phyloP scores from a whole-genome alignment of 2,329 filamentous ascomycete species.

The Tolypocladium inflatum region DNA sequence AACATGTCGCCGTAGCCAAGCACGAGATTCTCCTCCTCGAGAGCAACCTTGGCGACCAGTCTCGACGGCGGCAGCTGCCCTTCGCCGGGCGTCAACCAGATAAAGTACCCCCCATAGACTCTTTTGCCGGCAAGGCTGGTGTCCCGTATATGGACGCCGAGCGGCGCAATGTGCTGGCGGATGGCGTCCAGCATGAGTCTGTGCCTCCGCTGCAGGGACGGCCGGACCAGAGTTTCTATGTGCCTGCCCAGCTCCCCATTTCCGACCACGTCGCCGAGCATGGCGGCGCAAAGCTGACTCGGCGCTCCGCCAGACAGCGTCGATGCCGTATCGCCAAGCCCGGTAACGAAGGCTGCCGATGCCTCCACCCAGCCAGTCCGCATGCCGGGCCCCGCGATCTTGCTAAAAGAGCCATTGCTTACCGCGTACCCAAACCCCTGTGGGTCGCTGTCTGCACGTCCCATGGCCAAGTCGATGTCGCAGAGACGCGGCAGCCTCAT shows the following conservation, averaged over 20 bases:
- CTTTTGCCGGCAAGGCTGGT: conserved; percentile 28
- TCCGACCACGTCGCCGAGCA: conserved; percentile 38
- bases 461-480: conserved; percentile 65
- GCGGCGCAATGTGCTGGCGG: conserved; percentile 46
- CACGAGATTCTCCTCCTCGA: conserved; percentile 54
- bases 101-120: conserved; percentile 72
- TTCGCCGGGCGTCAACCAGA: conserved; percentile 63
- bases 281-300: conserved; percentile 41
- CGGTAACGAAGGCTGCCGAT: conserved; percentile 42
- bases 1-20: conserved; percentile 64
- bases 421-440: conserved; percentile 64
- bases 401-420: conserved; percentile 86
- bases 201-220: conserved; percentile 36
- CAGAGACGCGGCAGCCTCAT: conserved; percentile 65
- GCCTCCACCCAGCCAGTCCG: conserved; percentile 85
- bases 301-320: conserved; percentile 50
- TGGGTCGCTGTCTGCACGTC: conserved; percentile 36
- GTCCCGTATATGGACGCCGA: conserved; percentile 42
- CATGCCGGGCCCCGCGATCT: conserved; percentile 72
- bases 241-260: conserved; percentile 34
- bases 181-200: conserved; percentile 49
- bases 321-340: conserved; percentile 42
- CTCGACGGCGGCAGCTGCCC: conserved; percentile 36
- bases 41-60: conserved; percentile 46
- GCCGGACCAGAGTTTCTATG: conserved; percentile 31